Conservation (phyloP, 768 basidiomycete genomes). For the Rhizopogon rudus region DNA sequence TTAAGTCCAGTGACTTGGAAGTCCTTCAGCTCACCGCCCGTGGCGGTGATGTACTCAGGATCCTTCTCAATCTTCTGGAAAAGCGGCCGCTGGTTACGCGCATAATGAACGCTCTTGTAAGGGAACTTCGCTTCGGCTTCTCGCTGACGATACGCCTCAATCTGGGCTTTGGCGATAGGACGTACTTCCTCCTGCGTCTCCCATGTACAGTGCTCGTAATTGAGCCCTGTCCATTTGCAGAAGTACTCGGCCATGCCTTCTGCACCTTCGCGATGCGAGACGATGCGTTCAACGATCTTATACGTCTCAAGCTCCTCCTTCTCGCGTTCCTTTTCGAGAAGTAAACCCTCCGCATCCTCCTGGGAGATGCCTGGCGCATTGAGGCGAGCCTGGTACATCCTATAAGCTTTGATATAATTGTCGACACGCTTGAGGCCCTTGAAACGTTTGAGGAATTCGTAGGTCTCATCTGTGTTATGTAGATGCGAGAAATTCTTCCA, state of each 20-base stretch:
- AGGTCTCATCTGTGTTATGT: slow-evolving; percentile 98
- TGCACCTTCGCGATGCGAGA: slow-evolving; percentile 66
- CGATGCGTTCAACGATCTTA: slow-evolving; percentile 88
- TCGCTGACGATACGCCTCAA: slow-evolving; percentile 73
- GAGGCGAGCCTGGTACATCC: slow-evolving; percentile 63
- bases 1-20: slow-evolving; percentile 98
- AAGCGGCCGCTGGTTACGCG: slow-evolving; percentile 60
- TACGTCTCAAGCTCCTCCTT: slow-evolving; percentile 89
- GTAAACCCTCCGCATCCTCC: slow-evolving; percentile 87
- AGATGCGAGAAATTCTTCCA: slow-evolving; percentile 99
- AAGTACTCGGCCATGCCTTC: slow-evolving; percentile 75
- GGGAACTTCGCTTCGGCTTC: slow-evolving; percentile 81
- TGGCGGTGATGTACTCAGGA: slow-evolving; percentile 75
- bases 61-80: slow-evolving; percentile 85
- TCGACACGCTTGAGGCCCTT: slow-evolving; percentile 96
- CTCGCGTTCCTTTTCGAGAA: slow-evolving; percentile 86
- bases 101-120: slow-evolving; percentile 72
- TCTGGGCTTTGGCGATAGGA: slow-evolving; percentile 68
- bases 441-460: slow-evolving; percentile 93
- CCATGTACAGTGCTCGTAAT: slow-evolving; percentile 97
- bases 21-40: slow-evolving; percentile 89
- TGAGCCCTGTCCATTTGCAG: slow-evolving; percentile 94
- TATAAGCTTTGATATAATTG: slow-evolving; percentile 96
- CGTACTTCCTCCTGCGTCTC: slow-evolving; percentile 80
- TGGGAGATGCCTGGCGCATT: slow-evolving; percentile 61